Evolutionary conservation across 2,329 filamentous ascomycete genomes (phyloP), one percentile per base, ranked within the genome.

Genomic region (Botrytis squamosa): DNA sequence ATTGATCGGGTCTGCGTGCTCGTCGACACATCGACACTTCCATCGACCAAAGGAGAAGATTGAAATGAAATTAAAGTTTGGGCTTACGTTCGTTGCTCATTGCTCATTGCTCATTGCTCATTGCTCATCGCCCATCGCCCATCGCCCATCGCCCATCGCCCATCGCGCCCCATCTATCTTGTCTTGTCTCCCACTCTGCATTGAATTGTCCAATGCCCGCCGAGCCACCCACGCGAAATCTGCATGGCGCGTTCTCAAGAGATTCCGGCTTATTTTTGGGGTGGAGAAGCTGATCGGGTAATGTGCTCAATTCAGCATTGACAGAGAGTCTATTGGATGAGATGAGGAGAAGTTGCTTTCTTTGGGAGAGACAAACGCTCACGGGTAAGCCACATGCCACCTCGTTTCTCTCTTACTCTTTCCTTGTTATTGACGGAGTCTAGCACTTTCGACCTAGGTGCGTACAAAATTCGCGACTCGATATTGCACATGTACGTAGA

Each of bases 281-380:
- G 68, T 70, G 68, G 68, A 70, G 68, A 49, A 49, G 62, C 68
- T 14, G 40, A 49, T 70, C 14, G 68, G 62, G 25, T 44, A 52
- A 22, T 36, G 25, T 40, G 44, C 25, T 29, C 46, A 55, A 68
- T 40, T 68, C 65, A 68, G 65, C 65, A 67, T 55, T 40, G 65
- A 22, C 33, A 20, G 10, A 20, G 12, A 40, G 16, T 29, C 44
- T 55, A 55, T 68, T 67, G 65, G 65, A 40, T 4, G 25, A 55
- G 10, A 52, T 29, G 18, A 52, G 46, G 46, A 52, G 44, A n/a
- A 38, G 63, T 67, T 36, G 65, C 65, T 67, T 67, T 55, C 46
- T 29, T 65, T 46, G 38, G 36, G n/a, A 46, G 40, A 38, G 33
- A 55, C 8, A 55, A 55, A 68, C 65, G 46, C 46, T 55, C 65